Conservation (phyloP, 1,284 basidiomycete species). For the Neotropicomus parvogracilis region DNA sequence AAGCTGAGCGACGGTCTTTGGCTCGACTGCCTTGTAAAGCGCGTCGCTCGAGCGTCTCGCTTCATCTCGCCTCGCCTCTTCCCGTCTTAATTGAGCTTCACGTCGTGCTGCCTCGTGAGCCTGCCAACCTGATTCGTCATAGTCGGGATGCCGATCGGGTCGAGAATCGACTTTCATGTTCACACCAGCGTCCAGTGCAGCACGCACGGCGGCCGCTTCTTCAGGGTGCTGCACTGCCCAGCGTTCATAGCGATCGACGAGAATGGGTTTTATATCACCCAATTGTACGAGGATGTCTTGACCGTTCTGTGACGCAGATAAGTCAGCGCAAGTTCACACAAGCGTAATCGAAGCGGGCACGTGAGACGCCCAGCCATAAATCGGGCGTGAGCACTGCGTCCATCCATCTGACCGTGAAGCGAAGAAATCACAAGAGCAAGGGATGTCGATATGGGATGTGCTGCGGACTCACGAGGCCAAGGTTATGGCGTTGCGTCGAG, state of each 20-base stretch:
- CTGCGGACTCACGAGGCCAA: constrained; percentile 37
- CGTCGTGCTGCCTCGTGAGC: constrained; percentile 38
- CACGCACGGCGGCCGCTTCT: constrained; percentile 24
- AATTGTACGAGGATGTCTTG: constrained; percentile 60
- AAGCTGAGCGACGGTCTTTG: constrained; percentile 14
- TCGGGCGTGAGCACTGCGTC: neutral
- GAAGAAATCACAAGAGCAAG: neutral
- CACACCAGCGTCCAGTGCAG: constrained; percentile 19
- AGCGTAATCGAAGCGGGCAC: neutral
- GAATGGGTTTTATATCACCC: constrained; percentile 45
- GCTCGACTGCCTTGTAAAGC: constrained; percentile 26
- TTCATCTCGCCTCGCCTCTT: constrained; percentile 27
- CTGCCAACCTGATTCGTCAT: constrained; percentile 39
- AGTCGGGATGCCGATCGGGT: constrained; percentile 27
- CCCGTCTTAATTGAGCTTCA: constrained; percentile 32
- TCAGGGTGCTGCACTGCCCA: constrained; percentile 42
- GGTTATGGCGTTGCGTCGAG: constrained; percentile 36
- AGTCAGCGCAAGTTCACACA: constrained; percentile 23
- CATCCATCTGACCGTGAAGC: constrained; percentile 9
- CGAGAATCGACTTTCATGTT: constrained; percentile 26
- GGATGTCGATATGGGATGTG: neutral
- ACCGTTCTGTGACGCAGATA: constrained; percentile 50
- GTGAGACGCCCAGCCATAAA: neutral
- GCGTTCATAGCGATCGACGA: constrained; percentile 50
- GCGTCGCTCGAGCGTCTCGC: constrained; percentile 15